Percentiles rank a stretch among this genome's conserved stretches.
phyloP scores from a whole-genome alignment of 73 alveolate genomes.

The Paramecium tetraurelia region DNA sequence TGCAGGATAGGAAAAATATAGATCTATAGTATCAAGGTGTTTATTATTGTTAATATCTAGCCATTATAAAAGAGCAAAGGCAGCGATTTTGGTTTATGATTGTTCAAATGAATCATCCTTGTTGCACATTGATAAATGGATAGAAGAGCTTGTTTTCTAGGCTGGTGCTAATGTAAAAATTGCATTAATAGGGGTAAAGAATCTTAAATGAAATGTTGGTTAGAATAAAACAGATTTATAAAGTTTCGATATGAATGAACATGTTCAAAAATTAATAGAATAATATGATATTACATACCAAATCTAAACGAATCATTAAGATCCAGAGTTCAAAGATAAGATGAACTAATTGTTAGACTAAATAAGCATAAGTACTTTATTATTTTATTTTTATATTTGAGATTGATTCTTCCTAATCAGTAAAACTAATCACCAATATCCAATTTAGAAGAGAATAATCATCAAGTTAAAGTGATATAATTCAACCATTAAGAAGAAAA shows the following conservation, averaged over 20 bases:
- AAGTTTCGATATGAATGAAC: not conserved
- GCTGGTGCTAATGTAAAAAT: not conserved
- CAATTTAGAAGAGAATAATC: not conserved
- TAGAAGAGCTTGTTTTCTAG: not conserved
- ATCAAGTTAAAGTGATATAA: not conserved
- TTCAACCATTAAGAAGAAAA: not conserved
- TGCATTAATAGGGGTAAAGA: not conserved
- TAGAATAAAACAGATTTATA: not conserved
- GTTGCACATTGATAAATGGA: not conserved
- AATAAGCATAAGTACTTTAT: not conserved
- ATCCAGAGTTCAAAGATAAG: not conserved
- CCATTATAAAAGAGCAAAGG: constrained; percentile 11
- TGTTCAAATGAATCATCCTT: not conserved
- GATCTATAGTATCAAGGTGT: constrained; percentile 34
- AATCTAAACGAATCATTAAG: not conserved
- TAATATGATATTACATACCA: not conserved
- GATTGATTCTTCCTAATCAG: not conserved
- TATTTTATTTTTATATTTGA: not conserved
- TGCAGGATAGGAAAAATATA: constrained; percentile 68
- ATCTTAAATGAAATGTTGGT: not conserved
- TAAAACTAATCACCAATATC: not conserved
- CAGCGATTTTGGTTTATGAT: not conserved
- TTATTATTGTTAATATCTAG: not conserved
- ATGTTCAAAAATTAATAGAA: not conserved
- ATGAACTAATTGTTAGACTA: not conserved